Evolutionary conservation across 305 asterid species (phyloP).

Genomic region (Fraxinus baroniana): DNA sequence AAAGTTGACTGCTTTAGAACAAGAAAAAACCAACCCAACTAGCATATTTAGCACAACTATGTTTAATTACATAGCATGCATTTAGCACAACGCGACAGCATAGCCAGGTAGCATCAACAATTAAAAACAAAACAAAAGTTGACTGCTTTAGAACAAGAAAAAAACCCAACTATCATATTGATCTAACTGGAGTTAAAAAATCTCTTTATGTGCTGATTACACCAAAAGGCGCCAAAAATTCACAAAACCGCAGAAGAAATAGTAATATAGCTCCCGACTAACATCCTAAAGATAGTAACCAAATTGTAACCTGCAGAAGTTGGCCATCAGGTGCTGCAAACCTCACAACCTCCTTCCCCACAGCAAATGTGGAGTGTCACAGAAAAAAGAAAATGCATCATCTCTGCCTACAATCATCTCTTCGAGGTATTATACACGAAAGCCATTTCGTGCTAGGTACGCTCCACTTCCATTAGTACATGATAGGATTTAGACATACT

Average conservation of each 20-base stretch:
- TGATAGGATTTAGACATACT: not conserved
- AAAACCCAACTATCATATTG: not conserved
- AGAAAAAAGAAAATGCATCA: conserved; percentile 6
- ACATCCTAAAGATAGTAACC: not conserved
- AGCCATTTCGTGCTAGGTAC: not conserved
- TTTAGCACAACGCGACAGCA: not conserved
- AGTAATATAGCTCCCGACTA: not conserved
- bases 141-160: not conserved
- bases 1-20: not conserved
- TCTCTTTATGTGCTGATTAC: not conserved
- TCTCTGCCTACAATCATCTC: not conserved
- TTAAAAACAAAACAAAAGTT: not conserved
- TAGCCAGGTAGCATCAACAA: not conserved
- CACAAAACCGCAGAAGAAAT: not conserved
- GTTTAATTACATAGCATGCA: not conserved
- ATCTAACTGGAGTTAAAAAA: not conserved
- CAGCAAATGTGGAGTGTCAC: not conserved
- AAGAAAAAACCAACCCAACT: not conserved
- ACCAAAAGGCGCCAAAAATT: not conserved
- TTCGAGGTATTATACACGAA: not conserved
- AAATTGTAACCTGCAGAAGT: not conserved
- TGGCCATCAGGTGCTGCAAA: not conserved
- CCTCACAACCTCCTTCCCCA: not conserved
- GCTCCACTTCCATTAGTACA: not conserved
- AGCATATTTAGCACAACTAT: not conserved